A percentile compares a stretch with the other conserved stretches of the same genome.
These are phyloP conservation scores for Cladosporium sp. DNA, from an alignment of 2,329 filamentous ascomycete species.

Conservation along the genomic window DNA sequence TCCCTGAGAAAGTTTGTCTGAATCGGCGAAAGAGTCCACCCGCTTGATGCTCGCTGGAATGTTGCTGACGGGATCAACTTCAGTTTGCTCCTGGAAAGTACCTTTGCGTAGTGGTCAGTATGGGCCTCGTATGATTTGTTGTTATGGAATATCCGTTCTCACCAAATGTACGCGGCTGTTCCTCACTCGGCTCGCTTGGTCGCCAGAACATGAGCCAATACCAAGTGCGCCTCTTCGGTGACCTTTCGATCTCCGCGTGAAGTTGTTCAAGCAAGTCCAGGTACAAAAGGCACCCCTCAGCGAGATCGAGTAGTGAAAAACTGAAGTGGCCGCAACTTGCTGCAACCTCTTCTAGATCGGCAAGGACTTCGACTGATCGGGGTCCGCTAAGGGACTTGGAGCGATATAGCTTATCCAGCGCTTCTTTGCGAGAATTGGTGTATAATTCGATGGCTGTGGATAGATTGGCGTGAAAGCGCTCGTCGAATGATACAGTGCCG, in stretches of 20 bases:
- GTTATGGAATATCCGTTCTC: not conserved
- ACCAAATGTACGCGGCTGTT: conserved; percentile 5
- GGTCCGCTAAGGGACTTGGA: conserved; percentile 49
- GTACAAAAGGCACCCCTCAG: conserved; percentile 80
- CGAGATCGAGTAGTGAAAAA: conserved; percentile 85
- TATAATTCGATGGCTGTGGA: conserved; percentile 77
- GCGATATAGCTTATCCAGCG: conserved; percentile 74
- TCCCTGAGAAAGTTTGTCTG: conserved; percentile 10
- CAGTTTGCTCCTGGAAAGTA: conserved; percentile 6
- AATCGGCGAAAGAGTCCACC: conserved; percentile 28
- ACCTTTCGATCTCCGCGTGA: conserved; percentile 62
- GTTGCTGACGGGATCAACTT: conserved; percentile 12
- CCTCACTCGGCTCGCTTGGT: not conserved
- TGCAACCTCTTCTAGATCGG: conserved; percentile 94
- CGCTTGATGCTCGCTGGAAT: conserved; percentile 28
- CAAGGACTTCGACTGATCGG: conserved; percentile 60
- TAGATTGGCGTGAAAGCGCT: conserved; percentile 75
- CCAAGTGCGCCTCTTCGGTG: conserved; percentile 65
- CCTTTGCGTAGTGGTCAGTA: conserved; percentile 10
- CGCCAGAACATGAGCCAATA: conserved; percentile 82
- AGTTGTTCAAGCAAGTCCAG: conserved; percentile 81
- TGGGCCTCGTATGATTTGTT: conserved; percentile 13
- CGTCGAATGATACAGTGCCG: conserved; percentile 63
- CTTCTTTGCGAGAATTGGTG: conserved; percentile 67
- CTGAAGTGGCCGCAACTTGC: conserved; percentile 97